phyloP scores from a whole-genome alignment of 176 grass and related monocot genomes.

The Echinochloa phyllopogon region DNA sequence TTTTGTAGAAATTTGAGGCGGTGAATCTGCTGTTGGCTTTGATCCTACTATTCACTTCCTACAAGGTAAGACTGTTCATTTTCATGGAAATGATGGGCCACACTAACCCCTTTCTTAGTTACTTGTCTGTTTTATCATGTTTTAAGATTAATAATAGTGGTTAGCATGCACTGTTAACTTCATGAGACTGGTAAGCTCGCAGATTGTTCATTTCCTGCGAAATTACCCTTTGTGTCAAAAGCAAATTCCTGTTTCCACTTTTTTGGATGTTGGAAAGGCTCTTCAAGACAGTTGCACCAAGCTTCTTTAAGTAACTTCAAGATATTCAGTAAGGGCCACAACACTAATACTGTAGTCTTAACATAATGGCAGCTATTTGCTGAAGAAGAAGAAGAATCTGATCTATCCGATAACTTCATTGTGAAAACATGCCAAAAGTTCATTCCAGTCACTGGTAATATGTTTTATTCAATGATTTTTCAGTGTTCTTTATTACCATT shows the following conservation, averaged over 20 bases:
- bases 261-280: conserved; percentile 14
- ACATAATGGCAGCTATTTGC: conserved; percentile 76
- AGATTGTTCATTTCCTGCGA: conserved; percentile 11
- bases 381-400: conserved; percentile 80
- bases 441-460: conserved; percentile 89
- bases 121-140: conserved; percentile 16
- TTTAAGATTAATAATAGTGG: conserved; percentile 1
- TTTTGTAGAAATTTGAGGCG: conserved; percentile 88
- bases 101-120: background rate
- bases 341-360: conserved; percentile 32
- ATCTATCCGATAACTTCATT: conserved; percentile 96
- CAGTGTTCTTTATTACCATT: conserved; percentile 16
- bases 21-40: conserved; percentile 89
- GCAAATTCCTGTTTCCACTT: background rate
- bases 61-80: conserved; percentile 71
- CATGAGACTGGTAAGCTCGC: conserved; percentile 20
- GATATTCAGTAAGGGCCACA: conserved; percentile 1
- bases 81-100: background rate
- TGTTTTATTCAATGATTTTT: conserved; percentile 30
- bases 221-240: conserved; percentile 25
- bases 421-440: conserved; percentile 95
- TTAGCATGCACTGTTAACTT: conserved; percentile 26
- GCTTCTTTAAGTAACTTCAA: conserved; percentile 10
- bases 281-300: background rate
- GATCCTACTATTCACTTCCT: conserved; percentile 90